Evolutionary conservation across 2,329 filamentous ascomycete species (phyloP), one percentile per base, ranked within the genome.

Genomic region (Capronia epimyces): DNA sequence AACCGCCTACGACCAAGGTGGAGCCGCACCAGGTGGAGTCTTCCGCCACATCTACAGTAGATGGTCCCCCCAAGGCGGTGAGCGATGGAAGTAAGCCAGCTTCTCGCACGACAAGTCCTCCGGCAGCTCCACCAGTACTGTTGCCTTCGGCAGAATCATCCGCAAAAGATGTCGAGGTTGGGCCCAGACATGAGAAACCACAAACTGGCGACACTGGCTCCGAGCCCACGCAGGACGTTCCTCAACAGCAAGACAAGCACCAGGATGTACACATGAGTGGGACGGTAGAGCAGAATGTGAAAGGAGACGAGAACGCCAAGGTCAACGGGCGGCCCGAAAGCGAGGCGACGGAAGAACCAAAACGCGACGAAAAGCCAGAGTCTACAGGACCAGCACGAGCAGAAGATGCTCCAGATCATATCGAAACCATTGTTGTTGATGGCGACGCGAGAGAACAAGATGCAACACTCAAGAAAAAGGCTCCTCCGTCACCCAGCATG

Each of bases 401-500:
- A 18, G 16, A 37, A 37, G 18, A 20, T 13, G 5, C n/a, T 8
- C 20, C 34, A 20, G 46, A 49, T 31, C 51, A 45, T 16, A 41
- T 49, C 21, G 45, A 54, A n/a, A 53, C 51, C 4, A 49, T 51
- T 24, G 43, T 53, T n/a, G 43, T 57, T 9, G 56, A 57, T 25
- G 42, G 31, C 20, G 37, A 50, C 25, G 21, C 43, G 6, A 27
- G 42, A 4, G 50, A 56, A n/a, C n/a, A n/a, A 39, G 53, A 56
- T 9, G 29, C 43, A 8, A 18, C 34, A 8, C 13, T 25, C 10
- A 52, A 24, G 32, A 49, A 46, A 46, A 46, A 45, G 20, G 21
- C 20, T 9, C 16, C 50, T 24, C 53, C 54, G 25, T 59, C 56
- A 27, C 56, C 56, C 2, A 47, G 32, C 2, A 54, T 59, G n/a